Percentiles rank a stretch among this genome's conserved stretches.
phyloP scores from a whole-genome alignment of 2,329 filamentous ascomycete species.

The Peltaster fructicola region DNA sequence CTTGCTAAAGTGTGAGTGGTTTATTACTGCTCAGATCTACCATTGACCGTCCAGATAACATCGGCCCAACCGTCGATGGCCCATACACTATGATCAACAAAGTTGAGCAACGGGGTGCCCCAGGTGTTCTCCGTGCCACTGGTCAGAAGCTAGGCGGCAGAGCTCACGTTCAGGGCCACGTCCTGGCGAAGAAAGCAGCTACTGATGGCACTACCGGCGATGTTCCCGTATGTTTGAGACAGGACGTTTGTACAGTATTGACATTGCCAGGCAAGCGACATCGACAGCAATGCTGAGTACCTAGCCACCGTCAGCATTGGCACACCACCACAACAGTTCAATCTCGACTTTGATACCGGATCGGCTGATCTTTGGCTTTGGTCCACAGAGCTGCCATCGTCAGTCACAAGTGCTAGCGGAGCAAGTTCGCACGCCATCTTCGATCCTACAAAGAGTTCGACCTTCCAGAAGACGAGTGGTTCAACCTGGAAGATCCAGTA shows the following conservation, averaged over 20 bases:
- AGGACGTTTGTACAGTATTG: slow-evolving; percentile 25
- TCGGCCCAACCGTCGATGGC: slow-evolving; percentile 43
- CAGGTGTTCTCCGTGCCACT: slow-evolving; percentile 17
- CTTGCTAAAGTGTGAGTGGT: slow-evolving; percentile 9
- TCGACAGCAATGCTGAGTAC: slow-evolving; percentile 50
- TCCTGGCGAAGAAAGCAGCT: slow-evolving; percentile 29
- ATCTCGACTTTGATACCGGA: slow-evolving; percentile 47
- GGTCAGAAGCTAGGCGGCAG: slow-evolving; percentile 33
- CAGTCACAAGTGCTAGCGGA: slow-evolving; percentile 18
- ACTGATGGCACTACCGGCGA: slow-evolving; percentile 13
- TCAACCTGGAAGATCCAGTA: slow-evolving; percentile 49
- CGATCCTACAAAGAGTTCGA: slow-evolving; percentile 41
- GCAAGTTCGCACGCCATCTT: slow-evolving; percentile 35
- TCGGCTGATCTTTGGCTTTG: slow-evolving; percentile 48
- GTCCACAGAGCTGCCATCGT: slow-evolving; percentile 8
- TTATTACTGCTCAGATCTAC: neutral
- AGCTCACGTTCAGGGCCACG: slow-evolving; percentile 25
- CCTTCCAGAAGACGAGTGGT: slow-evolving; percentile 28
- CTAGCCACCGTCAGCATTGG: slow-evolving; percentile 48
- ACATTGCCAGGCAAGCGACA: slow-evolving; percentile 34
- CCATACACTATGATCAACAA: slow-evolving; percentile 39
- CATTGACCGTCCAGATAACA: slow-evolving; percentile 24
- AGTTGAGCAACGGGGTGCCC: slow-evolving; percentile 31
- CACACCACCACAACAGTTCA: slow-evolving; percentile 39
- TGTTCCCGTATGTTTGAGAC: slow-evolving; percentile 8